Percentiles rank a stretch among this genome's conserved stretches.
These are phyloP conservation scores for Cyberlindnera maritima DNA, from an alignment of 805 yeast species.

Conservation along the genomic window DNA sequence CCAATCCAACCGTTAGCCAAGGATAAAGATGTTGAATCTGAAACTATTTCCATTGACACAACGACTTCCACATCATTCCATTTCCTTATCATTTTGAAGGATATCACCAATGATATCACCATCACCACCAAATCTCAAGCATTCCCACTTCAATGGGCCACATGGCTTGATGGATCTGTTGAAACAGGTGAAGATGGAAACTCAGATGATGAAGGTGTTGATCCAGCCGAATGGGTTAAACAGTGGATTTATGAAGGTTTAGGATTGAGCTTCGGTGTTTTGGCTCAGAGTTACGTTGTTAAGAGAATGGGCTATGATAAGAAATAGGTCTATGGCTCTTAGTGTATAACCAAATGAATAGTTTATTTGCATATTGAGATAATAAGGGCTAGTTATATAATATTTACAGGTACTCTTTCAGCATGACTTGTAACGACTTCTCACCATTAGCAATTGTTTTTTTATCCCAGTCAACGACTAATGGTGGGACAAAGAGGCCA, in stretches of 20 bases:
- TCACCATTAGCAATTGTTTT: conserved; percentile 50
- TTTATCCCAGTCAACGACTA: conserved; percentile 64
- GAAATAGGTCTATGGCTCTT: background rate
- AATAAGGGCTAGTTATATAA: background rate
- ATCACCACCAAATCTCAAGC: conserved; percentile 82
- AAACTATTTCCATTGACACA: conserved; percentile 37
- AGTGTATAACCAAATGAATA: too few species aligned
- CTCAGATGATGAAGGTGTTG: conserved; percentile 48
- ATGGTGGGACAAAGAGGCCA: conserved; percentile 39
- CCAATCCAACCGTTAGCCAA: conserved; percentile 43
- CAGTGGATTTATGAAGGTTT: conserved; percentile 82
- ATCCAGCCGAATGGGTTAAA: conserved; percentile 79
- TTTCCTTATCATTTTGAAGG: conserved; percentile 74
- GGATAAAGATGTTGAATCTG: conserved; percentile 25
- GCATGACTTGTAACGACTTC: conserved; percentile 30
- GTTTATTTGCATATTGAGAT: too few species aligned
- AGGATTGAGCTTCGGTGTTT: conserved; percentile 73
- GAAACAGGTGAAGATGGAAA: conserved; percentile 14
- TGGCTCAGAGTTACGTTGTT: conserved; percentile 88
- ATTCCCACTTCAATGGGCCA: conserved; percentile 85
- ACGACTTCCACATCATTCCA: conserved; percentile 53
- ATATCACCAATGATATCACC: conserved; percentile 72
- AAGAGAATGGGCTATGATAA: conserved; percentile 63
- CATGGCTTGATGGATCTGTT: conserved; percentile 64
- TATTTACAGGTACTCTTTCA: conserved; percentile 14